Conservation (phyloP, 2,329 filamentous ascomycete genomes). For the Cylindrodendrum hubeiense region DNA sequence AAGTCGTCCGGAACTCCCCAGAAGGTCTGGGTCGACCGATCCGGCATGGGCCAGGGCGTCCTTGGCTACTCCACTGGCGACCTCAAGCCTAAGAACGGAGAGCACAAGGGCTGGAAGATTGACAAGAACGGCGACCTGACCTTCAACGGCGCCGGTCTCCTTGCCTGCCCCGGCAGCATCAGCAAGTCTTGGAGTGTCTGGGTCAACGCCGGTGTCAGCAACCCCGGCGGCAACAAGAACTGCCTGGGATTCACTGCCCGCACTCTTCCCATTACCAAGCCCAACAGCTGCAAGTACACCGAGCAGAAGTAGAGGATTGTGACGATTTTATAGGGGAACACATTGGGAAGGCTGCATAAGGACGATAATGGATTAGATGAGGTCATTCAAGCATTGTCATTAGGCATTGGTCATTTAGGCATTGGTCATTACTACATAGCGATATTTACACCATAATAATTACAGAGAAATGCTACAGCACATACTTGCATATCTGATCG, state of each 20-base stretch:
- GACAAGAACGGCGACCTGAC: conserved; percentile 57
- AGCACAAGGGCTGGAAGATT: conserved; percentile 62
- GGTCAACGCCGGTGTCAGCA: conserved; percentile 45
- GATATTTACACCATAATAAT: background rate
- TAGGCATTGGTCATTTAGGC: background rate
- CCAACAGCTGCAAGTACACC: conserved; percentile 55
- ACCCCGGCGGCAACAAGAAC: conserved; percentile 52
- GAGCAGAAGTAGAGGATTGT: background rate
- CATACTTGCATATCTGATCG: background rate
- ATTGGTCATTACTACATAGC: background rate
- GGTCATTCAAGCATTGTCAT: too few relatives aligned
- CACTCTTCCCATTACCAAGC: conserved; percentile 43
- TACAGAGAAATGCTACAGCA: background rate
- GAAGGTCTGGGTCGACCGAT: conserved; percentile 66
- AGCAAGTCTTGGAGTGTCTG: conserved; percentile 56
- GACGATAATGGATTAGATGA: background rate
- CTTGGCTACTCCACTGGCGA: conserved; percentile 64
- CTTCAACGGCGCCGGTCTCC: conserved; percentile 58
- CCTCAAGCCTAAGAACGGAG: conserved; percentile 52
- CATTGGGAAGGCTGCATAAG: background rate
- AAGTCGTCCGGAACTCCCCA: conserved; percentile 54
- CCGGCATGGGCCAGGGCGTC: conserved; percentile 69
- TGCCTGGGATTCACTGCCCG: conserved; percentile 53
- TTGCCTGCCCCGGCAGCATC: conserved; percentile 65
- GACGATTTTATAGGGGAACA: background rate